phyloP scores from a whole-genome alignment of 805 yeast species.

The Cyberlindnera lachancei region DNA sequence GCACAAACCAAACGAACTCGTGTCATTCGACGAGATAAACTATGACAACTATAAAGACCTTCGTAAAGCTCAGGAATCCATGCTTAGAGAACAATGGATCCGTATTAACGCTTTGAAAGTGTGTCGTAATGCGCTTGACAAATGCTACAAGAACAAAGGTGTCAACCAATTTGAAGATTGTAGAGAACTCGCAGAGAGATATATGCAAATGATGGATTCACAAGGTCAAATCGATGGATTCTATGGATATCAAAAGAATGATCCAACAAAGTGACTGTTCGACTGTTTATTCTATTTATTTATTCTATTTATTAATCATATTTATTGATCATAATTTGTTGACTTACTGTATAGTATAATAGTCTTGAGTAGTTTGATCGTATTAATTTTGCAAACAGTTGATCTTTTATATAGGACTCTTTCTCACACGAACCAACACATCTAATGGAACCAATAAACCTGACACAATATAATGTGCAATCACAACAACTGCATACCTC shows the following conservation, averaged over 20 bases:
- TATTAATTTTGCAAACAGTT: too few relatives aligned
- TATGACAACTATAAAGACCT: constrained; percentile 58
- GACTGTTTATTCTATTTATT: too few relatives aligned
- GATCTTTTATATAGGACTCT: too few relatives aligned
- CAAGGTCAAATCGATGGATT: constrained; percentile 61
- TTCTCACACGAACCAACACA: too few relatives aligned
- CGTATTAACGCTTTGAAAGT: constrained; percentile 59
- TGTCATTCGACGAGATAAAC: constrained; percentile 78
- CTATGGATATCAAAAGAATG: constrained; percentile 84
- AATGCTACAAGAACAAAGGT: constrained; percentile 55
- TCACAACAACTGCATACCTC: too few relatives aligned
- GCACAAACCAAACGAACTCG: constrained; percentile 57
- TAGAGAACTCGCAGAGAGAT: constrained; percentile 67
- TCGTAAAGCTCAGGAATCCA: constrained; percentile 66
- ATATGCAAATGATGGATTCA: constrained; percentile 66
- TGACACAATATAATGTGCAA: too few relatives aligned
- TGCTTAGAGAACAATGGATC: constrained; percentile 76
- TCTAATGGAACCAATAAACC: too few relatives aligned
- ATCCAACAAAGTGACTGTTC: constrained; percentile 54
- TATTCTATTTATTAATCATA: too few relatives aligned
- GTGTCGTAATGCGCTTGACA: constrained; percentile 66
- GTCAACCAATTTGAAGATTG: constrained; percentile 74
- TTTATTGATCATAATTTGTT: too few relatives aligned
- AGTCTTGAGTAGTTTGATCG: too few relatives aligned
- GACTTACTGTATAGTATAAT: too few relatives aligned